These are phyloP conservation scores for Coniella lustricola DNA, from an alignment of 2,329 filamentous ascomycete genomes.

Conservation along the genomic window DNA sequence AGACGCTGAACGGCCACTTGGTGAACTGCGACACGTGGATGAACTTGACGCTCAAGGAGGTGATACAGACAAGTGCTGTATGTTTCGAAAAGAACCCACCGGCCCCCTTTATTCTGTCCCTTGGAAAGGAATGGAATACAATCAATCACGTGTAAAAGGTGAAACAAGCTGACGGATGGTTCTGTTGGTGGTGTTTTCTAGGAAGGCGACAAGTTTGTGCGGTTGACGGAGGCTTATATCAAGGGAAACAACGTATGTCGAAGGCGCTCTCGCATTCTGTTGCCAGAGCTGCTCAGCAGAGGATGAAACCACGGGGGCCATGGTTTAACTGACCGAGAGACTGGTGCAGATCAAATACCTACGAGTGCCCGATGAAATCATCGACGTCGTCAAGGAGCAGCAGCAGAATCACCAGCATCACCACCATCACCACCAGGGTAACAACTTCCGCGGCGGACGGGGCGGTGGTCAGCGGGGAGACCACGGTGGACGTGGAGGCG, in stretches of 20 bases:
- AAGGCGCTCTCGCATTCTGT: too few relatives aligned
- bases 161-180: too few relatives aligned
- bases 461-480: slow-evolving; percentile 49
- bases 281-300: too few relatives aligned
- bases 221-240: slow-evolving; percentile 89
- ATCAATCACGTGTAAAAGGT: too few relatives aligned
- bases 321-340: not conserved
- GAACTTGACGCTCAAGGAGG: slow-evolving; percentile 96
- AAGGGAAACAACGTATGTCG: slow-evolving; percentile 86
- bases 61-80: slow-evolving; percentile 87
- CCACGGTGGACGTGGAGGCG: slow-evolving; percentile 41
- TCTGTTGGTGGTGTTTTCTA: slow-evolving; percentile 28
- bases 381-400: slow-evolving; percentile 88
- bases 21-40: slow-evolving; percentile 99
- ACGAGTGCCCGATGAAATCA: slow-evolving; percentile 90
- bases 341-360: slow-evolving; percentile 86
- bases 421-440: slow-evolving; percentile 62
- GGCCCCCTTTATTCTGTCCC: not conserved
- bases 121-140: too few relatives aligned
- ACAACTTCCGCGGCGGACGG: slow-evolving; percentile 58
- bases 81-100: too few relatives aligned
- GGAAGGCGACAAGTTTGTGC: slow-evolving; percentile 91
- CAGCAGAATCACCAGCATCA: slow-evolving; percentile 68
- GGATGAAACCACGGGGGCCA: not conserved
- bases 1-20: slow-evolving; percentile 93